Evolutionary conservation across 345 rosid genomes (phyloP), one percentile per base, ranked within the genome.

Genomic region (Populus davidiana): DNA sequence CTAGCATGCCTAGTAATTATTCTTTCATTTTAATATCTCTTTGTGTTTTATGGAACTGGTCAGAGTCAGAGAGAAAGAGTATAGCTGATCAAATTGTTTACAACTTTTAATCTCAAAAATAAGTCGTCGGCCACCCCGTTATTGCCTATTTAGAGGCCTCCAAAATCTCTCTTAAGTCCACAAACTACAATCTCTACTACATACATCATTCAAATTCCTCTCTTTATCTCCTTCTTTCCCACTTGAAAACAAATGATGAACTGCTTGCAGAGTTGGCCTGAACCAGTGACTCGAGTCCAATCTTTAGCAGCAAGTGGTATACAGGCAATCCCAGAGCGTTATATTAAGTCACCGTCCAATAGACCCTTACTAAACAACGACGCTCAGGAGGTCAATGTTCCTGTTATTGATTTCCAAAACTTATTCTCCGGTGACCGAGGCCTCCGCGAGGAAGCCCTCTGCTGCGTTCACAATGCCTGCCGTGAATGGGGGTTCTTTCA

Each of bases 401-500:
- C 85, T 25, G 79, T 82, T 17, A 61, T 82, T 14, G 79, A 78
- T 80, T 67, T 75, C 43, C 44, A 64, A 14, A 47, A 67, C 35
- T 79, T 68, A 16, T 74, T 70, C 69, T 78, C 79, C 1, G 6
- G 59, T 11, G 67, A 78, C 17, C 20, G 67, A 6, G 33, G 33
- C 4, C 44, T 82, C 6, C 69, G 82, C 8, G 11, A 5, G 11
- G 79, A 70, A 59, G 61, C 73, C 21, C 21, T 65, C 56, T 8
- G 13, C 10, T n/a, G 39, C 11, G 71, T 82, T 33, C 52, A 59
- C 10, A 11, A 33, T 4, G 82, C 82, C 11, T 75, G 85, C 43
- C 43, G 70, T 6, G 82, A 82, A 17, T 82, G 85, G 85, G 85
- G 85, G 7, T 82, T 82, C 79, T 82, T 82, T 61, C 82, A 82